Evolutionary conservation across 129 eudicot genomes (phyloP).

Genomic region (Deinandra increscens): DNA sequence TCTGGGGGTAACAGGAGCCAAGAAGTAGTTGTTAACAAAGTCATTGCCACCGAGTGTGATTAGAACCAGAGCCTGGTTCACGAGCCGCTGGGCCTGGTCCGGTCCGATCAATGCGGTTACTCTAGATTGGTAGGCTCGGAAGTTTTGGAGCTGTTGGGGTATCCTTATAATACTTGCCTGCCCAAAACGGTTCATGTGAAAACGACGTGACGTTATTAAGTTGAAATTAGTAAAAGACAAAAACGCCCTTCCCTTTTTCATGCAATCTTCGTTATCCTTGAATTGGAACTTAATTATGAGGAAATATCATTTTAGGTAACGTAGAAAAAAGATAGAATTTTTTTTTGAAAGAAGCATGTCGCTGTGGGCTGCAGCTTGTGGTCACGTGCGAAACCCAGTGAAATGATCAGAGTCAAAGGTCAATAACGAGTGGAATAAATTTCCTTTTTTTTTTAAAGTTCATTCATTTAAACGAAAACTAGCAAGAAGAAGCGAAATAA

Average conservation of each 20-base stretch:
- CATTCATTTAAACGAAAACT: no score
- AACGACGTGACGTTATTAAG: neutral
- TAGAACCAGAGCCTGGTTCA: constrained; percentile 58
- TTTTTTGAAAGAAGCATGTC: constrained; percentile 28
- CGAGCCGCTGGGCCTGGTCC: constrained; percentile 38
- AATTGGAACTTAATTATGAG: constrained; percentile 12
- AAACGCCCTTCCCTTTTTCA: neutral
- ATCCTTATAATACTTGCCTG: constrained; percentile 65
- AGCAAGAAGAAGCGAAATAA: no score
- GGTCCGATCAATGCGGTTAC: constrained; percentile 47
- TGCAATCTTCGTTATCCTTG: constrained; percentile 14
- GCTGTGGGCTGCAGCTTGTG: constrained; percentile 6
- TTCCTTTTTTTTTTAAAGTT: no score
- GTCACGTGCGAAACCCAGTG: constrained; percentile 18
- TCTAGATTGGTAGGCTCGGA: constrained; percentile 52
- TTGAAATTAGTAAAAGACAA: constrained; percentile 3
- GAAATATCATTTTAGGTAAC: constrained; percentile 10
- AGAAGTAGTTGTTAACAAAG: constrained; percentile 76
- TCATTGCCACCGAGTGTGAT: constrained; percentile 81
- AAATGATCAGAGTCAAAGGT: constrained; percentile 15
- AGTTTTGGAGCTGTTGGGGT: constrained; percentile 44
- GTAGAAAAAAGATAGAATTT: no score
- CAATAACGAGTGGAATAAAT: constrained; percentile 7
- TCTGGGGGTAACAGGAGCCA: constrained; percentile 55
- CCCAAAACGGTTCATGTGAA: neutral